Conservation (phyloP, 2,329 filamentous ascomycete species). For the Penicillium aurantiogriseum region DNA sequence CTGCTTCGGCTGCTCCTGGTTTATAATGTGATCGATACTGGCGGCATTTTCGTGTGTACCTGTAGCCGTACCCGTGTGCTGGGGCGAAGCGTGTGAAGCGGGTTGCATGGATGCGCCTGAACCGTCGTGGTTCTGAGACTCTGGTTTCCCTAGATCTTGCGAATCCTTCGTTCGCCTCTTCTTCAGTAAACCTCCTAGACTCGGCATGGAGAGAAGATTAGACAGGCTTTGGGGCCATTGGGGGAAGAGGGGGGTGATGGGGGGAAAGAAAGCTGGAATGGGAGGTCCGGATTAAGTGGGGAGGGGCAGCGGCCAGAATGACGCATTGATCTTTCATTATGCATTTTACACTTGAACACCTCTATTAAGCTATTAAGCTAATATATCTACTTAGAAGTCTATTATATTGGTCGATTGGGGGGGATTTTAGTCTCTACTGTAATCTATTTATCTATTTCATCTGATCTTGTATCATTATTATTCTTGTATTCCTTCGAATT, state of each 20-base stretch:
- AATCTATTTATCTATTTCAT: not conserved
- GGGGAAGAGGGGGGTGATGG: conserved; percentile 20
- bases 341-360: not conserved
- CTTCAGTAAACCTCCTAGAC: conserved; percentile 84
- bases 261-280: conserved; percentile 26
- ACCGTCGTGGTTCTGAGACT: conserved; percentile 15
- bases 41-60: conserved; percentile 62
- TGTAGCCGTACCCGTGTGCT: conserved; percentile 38
- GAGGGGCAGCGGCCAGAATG: conserved; percentile 27
- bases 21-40: conserved; percentile 81
- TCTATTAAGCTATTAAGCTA: not conserved
- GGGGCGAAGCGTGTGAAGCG: conserved; percentile 43
- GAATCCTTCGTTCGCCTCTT: conserved; percentile 98
- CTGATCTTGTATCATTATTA: not conserved
- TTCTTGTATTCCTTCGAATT: not conserved
- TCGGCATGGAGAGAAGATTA: conserved; percentile 68
- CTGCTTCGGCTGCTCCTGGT: conserved; percentile 38
- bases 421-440: not conserved
- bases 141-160: conserved; percentile 27
- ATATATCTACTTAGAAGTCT: not conserved
- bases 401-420: not conserved
- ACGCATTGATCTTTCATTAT: conserved; percentile 26
- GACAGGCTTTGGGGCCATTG: conserved; percentile 9
- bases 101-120: conserved; percentile 39
- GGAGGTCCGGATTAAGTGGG: conserved; percentile 25